A percentile compares a stretch with the other conserved stretches of the same genome.
These are phyloP conservation scores for Crepidotus variabilis DNA, from an alignment of 768 basidiomycete species.

Conservation along the genomic window DNA sequence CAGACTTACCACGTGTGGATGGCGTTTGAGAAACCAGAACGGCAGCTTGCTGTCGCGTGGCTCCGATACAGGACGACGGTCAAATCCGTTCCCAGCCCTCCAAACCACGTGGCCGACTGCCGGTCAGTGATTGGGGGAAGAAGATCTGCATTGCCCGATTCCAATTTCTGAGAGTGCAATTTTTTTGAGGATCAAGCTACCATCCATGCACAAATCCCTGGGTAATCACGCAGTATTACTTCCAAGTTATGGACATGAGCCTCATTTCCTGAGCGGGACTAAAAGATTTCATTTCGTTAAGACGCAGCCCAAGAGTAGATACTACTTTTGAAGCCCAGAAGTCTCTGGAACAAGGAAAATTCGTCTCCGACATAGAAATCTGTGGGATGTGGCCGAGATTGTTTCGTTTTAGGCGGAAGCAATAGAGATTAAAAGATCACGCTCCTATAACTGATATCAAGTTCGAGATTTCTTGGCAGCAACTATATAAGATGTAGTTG, in stretches of 20 bases:
- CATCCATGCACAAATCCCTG: too few relatives aligned
- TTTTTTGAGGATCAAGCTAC: background rate
- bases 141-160: background rate
- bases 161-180: background rate
- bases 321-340: background rate
- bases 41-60: conserved; percentile 15
- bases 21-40: conserved; percentile 1
- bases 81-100: background rate
- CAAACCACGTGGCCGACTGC: conserved; percentile 13
- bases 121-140: background rate
- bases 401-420: too few relatives aligned
- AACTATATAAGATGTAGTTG: too few relatives aligned
- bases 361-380: background rate
- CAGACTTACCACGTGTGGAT: conserved; percentile 13
- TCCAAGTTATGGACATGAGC: too few relatives aligned
- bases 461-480: too few relatives aligned
- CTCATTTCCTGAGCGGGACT: too few relatives aligned
- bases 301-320: background rate
- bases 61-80: background rate
- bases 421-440: too few relatives aligned
- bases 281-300: too few relatives aligned
- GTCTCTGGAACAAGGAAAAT: background rate
- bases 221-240: too few relatives aligned
- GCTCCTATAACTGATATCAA: too few relatives aligned
- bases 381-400: background rate